A percentile compares a stretch with the other conserved stretches of the same genome.
These are phyloP conservation scores for Ganoderma sinense DNA, from an alignment of 1,284 basidiomycete genomes.

Conservation along the genomic window DNA sequence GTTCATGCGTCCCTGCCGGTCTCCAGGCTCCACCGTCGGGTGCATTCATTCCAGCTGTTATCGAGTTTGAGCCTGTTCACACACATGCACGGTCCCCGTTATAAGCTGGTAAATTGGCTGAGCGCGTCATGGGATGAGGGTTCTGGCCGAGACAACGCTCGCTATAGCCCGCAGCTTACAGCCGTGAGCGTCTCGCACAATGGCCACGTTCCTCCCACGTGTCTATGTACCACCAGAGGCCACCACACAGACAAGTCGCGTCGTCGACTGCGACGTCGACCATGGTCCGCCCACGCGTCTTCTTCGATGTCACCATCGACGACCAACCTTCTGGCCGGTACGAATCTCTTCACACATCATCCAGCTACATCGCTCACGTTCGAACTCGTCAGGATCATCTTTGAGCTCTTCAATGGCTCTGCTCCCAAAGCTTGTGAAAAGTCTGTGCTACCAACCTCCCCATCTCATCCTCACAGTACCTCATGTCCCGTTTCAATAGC, in stretches of 20 bases:
- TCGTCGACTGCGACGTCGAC: conserved; percentile 5
- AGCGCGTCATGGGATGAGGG: not conserved
- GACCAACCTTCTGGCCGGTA: conserved; percentile 66
- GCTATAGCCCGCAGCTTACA: too few species aligned
- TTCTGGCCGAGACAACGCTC: not conserved
- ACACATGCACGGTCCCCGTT: not conserved
- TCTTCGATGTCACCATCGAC: conserved; percentile 71
- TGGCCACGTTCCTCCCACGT: not conserved
- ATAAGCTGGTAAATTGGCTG: not conserved
- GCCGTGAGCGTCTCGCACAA: not conserved
- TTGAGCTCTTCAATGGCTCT: conserved; percentile 81
- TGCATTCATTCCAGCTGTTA: not conserved
- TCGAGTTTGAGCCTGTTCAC: not conserved
- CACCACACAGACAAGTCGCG: too few species aligned
- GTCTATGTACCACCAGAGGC: too few species aligned
- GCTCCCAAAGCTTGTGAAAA: conserved; percentile 90
- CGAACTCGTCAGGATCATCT: conserved; percentile 62
- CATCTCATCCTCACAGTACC: conserved; percentile 7
- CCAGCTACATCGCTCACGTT: not conserved
- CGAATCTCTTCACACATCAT: conserved; percentile 24
- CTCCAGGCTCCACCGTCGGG: not conserved
- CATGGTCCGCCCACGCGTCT: conserved; percentile 67
- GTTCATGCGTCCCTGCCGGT: not conserved
- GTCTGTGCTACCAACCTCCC: conserved; percentile 47
- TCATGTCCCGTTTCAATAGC: conserved; percentile 47